A percentile compares a stretch with the other conserved stretches of the same genome.
Evolutionary conservation across 768 basidiomycete genomes (phyloP).

Genomic region (Termitomyces bulborhizus): DNA sequence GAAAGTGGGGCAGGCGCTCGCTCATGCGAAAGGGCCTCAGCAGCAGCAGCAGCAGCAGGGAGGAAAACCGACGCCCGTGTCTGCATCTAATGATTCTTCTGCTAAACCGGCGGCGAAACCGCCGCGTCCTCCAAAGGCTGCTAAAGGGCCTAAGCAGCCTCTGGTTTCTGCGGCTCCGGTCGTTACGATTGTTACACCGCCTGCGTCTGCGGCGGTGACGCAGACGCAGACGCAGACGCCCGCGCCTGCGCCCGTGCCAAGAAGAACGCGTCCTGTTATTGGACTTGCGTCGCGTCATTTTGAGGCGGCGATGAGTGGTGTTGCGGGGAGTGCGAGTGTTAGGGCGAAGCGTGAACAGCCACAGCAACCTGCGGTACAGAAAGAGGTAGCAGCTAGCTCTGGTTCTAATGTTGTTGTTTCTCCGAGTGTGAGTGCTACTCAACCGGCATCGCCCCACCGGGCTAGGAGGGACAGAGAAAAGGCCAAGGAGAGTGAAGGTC

Average conservation of each 20-base stretch:
- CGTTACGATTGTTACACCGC: constrained; percentile 1
- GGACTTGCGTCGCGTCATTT: constrained; percentile 64
- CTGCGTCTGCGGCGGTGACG: no score
- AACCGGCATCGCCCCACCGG: not conserved
- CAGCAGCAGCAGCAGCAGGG: constrained; percentile 3
- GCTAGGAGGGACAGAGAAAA: not conserved
- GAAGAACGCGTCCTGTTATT: constrained; percentile 51
- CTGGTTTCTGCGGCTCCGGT: constrained; percentile 15
- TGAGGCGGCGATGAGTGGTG: constrained; percentile 64
- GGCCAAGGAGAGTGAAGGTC: not conserved
- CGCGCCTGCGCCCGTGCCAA: not conserved
- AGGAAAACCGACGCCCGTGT: not conserved
- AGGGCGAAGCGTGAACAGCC: constrained; percentile 16
- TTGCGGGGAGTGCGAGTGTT: constrained; percentile 24
- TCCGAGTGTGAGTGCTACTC: not conserved
- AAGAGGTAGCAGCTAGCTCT: not conserved
- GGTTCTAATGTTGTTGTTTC: not conserved
- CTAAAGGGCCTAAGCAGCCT: constrained; percentile 1
- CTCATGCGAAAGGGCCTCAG: no score
- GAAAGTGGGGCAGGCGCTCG: not conserved
- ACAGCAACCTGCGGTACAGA: constrained; percentile 15
- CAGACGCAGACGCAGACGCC: not conserved
- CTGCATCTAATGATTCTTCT: not conserved
- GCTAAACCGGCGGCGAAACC: not conserved
- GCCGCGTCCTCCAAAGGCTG: constrained; percentile 1